Evolutionary conservation across 116 monocot genomes (phyloP), one percentile per base, ranked within the genome.

Genomic region (Iris pallida): DNA sequence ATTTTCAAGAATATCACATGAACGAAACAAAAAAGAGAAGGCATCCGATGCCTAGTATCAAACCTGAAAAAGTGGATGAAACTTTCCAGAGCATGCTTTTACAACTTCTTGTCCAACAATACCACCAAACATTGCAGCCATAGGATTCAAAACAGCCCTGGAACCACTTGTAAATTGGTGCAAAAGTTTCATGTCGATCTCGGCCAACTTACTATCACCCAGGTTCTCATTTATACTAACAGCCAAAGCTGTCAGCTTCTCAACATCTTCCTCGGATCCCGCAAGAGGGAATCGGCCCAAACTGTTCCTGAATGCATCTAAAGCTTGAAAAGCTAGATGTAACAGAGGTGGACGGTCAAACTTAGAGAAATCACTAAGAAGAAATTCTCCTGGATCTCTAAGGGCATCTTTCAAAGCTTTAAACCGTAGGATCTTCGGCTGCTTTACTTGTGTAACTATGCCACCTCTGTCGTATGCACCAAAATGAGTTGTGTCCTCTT

Each of bases 41-140:
- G 15, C 30, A 15, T 44, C 2, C 4, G 6, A 59, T 44, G 5
- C 43, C 6, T 42, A 16, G 55, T 73, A 9, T 47, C 16, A 61
- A 20, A 85, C 85, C 81, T 85, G 85, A 64, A 68, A 85, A 66
- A 81, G 77, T 7, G 85, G 85, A 74, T 85, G 81, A 58, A 85
- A 85, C 51, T 85, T 85, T 18, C 85, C 85, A 62, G 85, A 81
- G 55, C 85, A 85, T 13, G 84, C 80, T 60, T 84, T 84, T 19
- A 84, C 70, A 54, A 80, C 73, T 61, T 84, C 84, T 76, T 84
- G 84, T 43, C 84, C 84, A 64, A 84, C 80, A 63, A 84, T 80
- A 42, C 84, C 84, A 66, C 84, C 85, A 78, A 85, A 85, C 47
- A 85, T 80, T 51, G 85, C 81, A 63, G 85, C 85, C 85, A 85